phyloP scores from a whole-genome alignment of 1,284 basidiomycete genomes.

The Somion occarium region DNA sequence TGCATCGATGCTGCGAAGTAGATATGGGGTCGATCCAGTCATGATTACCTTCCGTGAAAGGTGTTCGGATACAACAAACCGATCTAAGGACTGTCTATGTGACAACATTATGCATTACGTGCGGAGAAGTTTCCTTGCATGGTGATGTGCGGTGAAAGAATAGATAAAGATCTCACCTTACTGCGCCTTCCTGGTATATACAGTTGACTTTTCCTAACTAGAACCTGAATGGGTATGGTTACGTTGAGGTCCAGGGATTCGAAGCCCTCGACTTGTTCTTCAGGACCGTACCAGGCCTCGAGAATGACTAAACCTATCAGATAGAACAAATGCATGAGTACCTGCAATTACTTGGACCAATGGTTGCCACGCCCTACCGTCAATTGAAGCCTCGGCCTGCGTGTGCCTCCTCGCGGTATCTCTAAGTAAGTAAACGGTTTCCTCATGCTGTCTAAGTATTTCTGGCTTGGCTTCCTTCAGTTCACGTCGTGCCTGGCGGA shows the following conservation, averaged over 20 bases:
- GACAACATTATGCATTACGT: too few relatives aligned
- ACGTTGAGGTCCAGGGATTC: constrained; percentile 67
- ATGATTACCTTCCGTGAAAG: background rate
- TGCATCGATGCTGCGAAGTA: background rate
- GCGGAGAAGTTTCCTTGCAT: too few relatives aligned
- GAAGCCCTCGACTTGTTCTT: constrained; percentile 45
- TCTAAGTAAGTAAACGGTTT: constrained; percentile 40
- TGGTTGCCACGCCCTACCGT: constrained; percentile 27
- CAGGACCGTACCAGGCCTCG: constrained; percentile 65
- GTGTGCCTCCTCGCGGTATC: constrained; percentile 42
- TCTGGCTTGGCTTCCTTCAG: constrained; percentile 58
- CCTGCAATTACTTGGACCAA: background rate
- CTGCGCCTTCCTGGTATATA: constrained; percentile 72
- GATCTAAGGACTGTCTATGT: too few relatives aligned
- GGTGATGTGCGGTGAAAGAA: too few relatives aligned
- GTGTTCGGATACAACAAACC: background rate
- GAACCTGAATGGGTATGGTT: constrained; percentile 75
- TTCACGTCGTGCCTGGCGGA: constrained; percentile 44
- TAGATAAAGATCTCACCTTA: constrained; percentile 41
- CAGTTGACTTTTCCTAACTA: constrained; percentile 76
- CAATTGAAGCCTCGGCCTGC: constrained; percentile 33
- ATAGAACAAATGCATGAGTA: background rate
- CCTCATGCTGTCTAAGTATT: constrained; percentile 50
- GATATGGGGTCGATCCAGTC: background rate
- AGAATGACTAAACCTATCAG: constrained; percentile 65